phyloP scores from a whole-genome alignment of 257 asterid species.

The Solanum virginianum region DNA sequence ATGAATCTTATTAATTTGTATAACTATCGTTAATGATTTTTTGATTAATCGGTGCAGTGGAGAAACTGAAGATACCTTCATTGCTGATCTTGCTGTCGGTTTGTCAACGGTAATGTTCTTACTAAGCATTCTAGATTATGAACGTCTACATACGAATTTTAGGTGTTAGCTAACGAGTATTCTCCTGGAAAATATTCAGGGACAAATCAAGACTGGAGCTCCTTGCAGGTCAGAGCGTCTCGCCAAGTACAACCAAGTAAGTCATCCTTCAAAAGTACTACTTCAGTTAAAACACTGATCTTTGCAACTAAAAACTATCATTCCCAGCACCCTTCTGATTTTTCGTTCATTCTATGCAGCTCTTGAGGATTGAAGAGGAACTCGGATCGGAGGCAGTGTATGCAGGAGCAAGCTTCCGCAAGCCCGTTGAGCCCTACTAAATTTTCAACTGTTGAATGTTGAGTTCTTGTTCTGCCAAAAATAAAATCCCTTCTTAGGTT shows the following conservation, averaged over 20 bases:
- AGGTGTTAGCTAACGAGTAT: background rate
- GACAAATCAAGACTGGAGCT: constrained; percentile 97
- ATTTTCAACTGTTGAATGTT: background rate
- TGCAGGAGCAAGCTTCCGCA: constrained; percentile 86
- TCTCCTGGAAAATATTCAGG: constrained; percentile 28
- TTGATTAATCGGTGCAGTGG: constrained; percentile 43
- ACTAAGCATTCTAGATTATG: background rate
- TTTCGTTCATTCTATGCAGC: constrained; percentile 20
- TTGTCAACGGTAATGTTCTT: constrained; percentile 62
- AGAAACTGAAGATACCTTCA: constrained; percentile 97
- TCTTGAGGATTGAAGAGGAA: constrained; percentile 92
- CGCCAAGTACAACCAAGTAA: constrained; percentile 93
- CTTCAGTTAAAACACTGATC: background rate
- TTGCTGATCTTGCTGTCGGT: constrained; percentile 95
- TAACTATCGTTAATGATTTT: background rate
- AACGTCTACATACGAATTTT: background rate
- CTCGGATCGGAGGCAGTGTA: constrained; percentile 83
- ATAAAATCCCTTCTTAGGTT: background rate
- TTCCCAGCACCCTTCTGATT: background rate
- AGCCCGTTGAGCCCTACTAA: constrained; percentile 80
- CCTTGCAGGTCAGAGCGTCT: constrained; percentile 98
- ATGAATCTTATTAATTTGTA: background rate
- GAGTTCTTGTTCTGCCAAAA: constrained; percentile 5
- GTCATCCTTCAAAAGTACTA: background rate
- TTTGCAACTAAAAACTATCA: background rate